phyloP scores from a whole-genome alignment of 2,329 filamentous ascomycete genomes.

The Ascosphaera aggregata region DNA sequence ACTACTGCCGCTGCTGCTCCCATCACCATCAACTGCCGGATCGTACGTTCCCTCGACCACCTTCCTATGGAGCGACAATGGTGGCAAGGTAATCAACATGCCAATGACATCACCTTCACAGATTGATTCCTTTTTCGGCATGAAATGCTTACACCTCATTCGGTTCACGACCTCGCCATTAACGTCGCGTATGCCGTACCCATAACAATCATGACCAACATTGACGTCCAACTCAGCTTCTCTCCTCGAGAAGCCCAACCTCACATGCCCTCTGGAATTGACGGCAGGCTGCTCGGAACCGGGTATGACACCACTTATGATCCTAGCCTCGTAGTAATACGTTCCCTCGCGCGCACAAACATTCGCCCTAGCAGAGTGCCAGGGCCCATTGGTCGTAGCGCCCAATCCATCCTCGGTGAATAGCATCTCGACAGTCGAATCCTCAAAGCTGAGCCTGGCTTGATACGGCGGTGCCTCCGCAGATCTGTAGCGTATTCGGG shows the following conservation, averaged over 20 bases:
- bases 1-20: conserved; percentile 2
- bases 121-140: conserved; percentile 53
- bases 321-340: conserved; percentile 85
- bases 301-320: conserved; percentile 41
- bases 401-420: conserved; percentile 54
- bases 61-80: conserved; percentile 65
- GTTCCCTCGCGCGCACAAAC: conserved; percentile 72
- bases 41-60: conserved; percentile 76
- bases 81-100: conserved; percentile 74
- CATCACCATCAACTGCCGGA: conserved; percentile 44
- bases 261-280: conserved; percentile 21
- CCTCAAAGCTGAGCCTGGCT: conserved; percentile 76
- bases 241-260: conserved; percentile 23
- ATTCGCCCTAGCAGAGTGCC: conserved; percentile 76
- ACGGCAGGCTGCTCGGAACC: conserved; percentile 7
- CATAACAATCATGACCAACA: conserved; percentile 83
- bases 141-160: conserved; percentile 81
- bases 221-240: conserved; percentile 25
- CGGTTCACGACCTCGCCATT: conserved; percentile 82
- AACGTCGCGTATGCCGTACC: conserved; percentile 78
- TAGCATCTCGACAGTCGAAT: conserved; percentile 64
- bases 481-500: conserved; percentile 73
- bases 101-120: conserved; percentile 85
- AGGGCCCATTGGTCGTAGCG: conserved; percentile 79
- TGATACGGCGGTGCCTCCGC: conserved; percentile 69